These are phyloP conservation scores for Eucalyptus urophylla DNA, from an alignment of 345 rosid species.

Conservation along the genomic window DNA sequence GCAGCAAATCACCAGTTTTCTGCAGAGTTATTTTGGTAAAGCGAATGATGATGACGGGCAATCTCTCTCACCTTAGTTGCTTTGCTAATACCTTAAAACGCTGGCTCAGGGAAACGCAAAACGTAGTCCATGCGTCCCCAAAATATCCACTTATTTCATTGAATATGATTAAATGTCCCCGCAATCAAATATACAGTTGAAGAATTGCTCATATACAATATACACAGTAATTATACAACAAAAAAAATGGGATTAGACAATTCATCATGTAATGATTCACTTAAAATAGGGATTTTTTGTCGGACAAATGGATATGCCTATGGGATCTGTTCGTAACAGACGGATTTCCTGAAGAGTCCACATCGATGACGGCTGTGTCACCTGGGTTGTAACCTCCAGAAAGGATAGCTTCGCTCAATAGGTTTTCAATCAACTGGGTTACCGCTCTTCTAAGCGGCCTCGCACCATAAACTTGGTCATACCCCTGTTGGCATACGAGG, in stretches of 20 bases:
- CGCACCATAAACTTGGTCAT: conserved; percentile 70
- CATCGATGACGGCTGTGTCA: conserved; percentile 60
- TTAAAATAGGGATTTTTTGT: conserved; percentile 24
- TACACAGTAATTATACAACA: not conserved
- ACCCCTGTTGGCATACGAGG: conserved; percentile 73
- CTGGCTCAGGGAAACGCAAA: not conserved
- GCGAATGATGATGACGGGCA: not conserved
- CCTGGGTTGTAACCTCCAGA: conserved; percentile 64
- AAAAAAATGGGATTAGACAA: not conserved
- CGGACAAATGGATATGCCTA: conserved; percentile 35
- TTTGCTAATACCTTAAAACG: not conserved
- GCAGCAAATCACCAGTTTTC: not conserved
- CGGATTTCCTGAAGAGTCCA: conserved; percentile 78
- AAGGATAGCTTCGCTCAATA: conserved; percentile 76
- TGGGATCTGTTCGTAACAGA: conserved; percentile 37
- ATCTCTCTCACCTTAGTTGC: not conserved
- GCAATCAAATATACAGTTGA: not conserved
- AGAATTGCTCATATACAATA: not conserved
- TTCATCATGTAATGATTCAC: not conserved
- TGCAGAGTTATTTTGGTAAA: not conserved
- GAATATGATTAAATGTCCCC: not conserved
- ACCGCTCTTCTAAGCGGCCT: conserved; percentile 84
- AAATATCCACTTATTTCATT: not conserved
- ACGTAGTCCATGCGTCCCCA: not conserved
- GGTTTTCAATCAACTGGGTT: conserved; percentile 67